A percentile compares a stretch with the other conserved stretches of the same genome.
Evolutionary conservation across 202 grass and related monocot species (phyloP).

Genomic region (Eragrostis tef): DNA sequence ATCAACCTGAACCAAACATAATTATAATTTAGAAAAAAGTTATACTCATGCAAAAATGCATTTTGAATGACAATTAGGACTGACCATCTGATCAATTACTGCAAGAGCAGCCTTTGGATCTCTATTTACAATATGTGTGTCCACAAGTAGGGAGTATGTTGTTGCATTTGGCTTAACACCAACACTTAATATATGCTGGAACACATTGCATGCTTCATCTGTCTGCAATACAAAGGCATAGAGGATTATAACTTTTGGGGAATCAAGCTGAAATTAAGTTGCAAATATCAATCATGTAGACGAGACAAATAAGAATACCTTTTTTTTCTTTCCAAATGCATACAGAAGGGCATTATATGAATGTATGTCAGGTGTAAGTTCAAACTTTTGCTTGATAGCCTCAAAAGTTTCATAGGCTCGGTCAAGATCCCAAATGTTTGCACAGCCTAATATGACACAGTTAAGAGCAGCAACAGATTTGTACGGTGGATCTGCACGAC

Average conservation of each 20-base stretch:
- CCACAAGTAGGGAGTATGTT: constrained; percentile 80
- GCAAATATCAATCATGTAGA: constrained; percentile 21
- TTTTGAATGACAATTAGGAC: constrained; percentile 38
- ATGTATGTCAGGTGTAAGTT: constrained; percentile 81
- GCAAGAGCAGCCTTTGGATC: constrained; percentile 76
- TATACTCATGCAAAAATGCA: neutral
- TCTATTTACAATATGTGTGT: constrained; percentile 74
- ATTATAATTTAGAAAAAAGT: constrained; percentile 17
- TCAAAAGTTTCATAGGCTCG: constrained; percentile 96
- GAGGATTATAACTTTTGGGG: constrained; percentile 3
- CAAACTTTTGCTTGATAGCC: constrained; percentile 85
- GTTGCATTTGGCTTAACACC: constrained; percentile 83
- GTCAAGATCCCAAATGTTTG: constrained; percentile 97
- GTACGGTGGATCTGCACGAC: constrained; percentile 76
- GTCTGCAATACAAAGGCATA: constrained; percentile 58
- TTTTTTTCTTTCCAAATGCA: constrained; percentile 88
- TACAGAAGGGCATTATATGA: constrained; percentile 89
- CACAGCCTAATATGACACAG: constrained; percentile 92
- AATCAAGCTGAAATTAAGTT: constrained; percentile 26
- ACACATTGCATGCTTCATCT: constrained; percentile 78
- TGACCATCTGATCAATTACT: constrained; percentile 71
- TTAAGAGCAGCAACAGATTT: constrained; percentile 93
- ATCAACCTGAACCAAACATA: constrained; percentile 62
- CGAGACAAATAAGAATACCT: constrained; percentile 53
- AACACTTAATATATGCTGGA: constrained; percentile 77